Evolutionary conservation across 441 rosid species (phyloP), one percentile per base, ranked within the genome.

Genomic region (Corymbia calophylla): DNA sequence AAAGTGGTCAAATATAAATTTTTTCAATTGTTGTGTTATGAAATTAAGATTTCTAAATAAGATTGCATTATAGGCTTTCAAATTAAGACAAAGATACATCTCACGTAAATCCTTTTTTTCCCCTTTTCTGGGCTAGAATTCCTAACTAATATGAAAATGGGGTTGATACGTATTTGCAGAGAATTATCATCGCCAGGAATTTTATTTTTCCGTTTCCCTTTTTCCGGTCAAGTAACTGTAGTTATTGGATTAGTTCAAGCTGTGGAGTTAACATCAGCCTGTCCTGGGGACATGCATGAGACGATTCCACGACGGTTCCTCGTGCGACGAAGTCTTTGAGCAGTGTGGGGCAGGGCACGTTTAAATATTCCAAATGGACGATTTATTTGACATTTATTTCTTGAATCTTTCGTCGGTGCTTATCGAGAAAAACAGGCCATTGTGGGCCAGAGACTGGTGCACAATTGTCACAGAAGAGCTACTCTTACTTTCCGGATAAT

Each of bases 31-130:
- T 25, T 11, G 66, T 60, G 66, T 25, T 60, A 60, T 13, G 12
- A 12, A 60, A 60, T 12, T 60, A 27, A 27, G 31, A 5, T 60
- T 27, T 60, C 7, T 5, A 27, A 21, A 56, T 56, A 56, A 23
- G 6, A 56, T 56, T 56, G 1, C 62, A 10, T 9, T 27, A 60
- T 60, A 11, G 27, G 5, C 31, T 60, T 11, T 60, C 27, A 27
- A 60, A 60, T 60, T 60, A 27, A 27, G 31, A 60, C 44, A 27
- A 60, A 60, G 16, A 60, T 27, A 60, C 15, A 1, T 27, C 2
- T 0, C 9, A 64, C 2, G 35, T 1, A 0, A 9, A 64, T 12
- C 29, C 14, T 1, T 27, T 5, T 29, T 60, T 62, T 14, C 7
- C 8, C 5, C 7, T 64, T 62, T 64, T n/a, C 35, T 5, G 1